Conservation (phyloP, 2,329 filamentous ascomycete species). For the Cryphonectria carpinicola region DNA sequence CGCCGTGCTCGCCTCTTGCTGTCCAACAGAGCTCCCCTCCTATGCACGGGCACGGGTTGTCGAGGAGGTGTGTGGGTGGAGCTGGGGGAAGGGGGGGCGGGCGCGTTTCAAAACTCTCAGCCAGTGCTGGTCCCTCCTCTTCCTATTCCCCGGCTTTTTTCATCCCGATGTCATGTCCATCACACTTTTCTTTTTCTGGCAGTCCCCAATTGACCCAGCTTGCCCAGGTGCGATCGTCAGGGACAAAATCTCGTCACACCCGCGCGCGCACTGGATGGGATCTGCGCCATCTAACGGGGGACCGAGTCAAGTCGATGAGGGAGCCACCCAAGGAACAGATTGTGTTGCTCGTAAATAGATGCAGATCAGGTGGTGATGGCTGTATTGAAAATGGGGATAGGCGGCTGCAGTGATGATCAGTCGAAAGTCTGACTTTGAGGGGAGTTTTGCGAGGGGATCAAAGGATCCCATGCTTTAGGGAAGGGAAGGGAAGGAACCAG, state of each 20-base stretch:
- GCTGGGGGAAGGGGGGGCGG: not conserved
- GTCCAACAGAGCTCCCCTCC: not conserved
- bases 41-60: not conserved
- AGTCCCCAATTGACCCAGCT: not conserved
- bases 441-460: not conserved
- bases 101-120: constrained; percentile 23
- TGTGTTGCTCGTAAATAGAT: not conserved
- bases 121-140: not conserved
- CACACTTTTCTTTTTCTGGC: not conserved
- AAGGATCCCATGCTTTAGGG: not conserved
- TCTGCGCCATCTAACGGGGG: not conserved
- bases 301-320: not conserved
- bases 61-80: not conserved
- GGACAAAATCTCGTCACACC: constrained; percentile 9
- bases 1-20: not conserved
- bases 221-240: constrained; percentile 5
- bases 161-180: constrained; percentile 2
- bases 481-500: not conserved
- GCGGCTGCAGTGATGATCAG: not conserved
- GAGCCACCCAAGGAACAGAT: not conserved
- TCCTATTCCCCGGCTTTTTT: constrained; percentile 13
- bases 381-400: not conserved
- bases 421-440: not conserved
- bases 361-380: not conserved
- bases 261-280: not conserved